Evolutionary conservation across 306 rosid genomes (phyloP).

Genomic region (Acmispon strigosus): DNA sequence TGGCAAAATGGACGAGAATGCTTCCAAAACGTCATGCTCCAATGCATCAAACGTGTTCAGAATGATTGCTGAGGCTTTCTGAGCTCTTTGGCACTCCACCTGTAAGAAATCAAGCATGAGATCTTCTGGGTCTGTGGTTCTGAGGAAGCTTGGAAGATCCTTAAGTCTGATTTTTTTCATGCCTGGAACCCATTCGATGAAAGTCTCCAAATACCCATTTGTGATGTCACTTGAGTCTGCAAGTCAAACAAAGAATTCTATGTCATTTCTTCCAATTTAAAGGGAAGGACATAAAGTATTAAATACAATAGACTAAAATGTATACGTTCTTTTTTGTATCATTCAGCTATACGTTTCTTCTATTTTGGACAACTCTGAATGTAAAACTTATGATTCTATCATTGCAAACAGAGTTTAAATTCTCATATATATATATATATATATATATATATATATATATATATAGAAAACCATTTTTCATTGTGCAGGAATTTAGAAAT

Average conservation of each 20-base stretch:
- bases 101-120: background rate
- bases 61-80: slow-evolving; percentile 43
- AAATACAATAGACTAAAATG: background rate
- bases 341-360: too few species aligned
- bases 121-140: slow-evolving; percentile 50
- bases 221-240: slow-evolving; percentile 43
- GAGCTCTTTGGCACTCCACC: slow-evolving; percentile 23
- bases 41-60: slow-evolving; percentile 53
- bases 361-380: too few species aligned
- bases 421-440: too few species aligned
- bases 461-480: too few species aligned
- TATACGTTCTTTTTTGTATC: too few species aligned
- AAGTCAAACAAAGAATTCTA: background rate
- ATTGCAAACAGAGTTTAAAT: background rate
- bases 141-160: slow-evolving; percentile 50
- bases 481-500: too few species aligned
- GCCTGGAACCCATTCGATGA: slow-evolving; percentile 56
- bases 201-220: slow-evolving; percentile 51
- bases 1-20: slow-evolving; percentile 30
- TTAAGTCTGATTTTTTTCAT: slow-evolving; percentile 41
- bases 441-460: too few species aligned
- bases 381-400: too few species aligned
- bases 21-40: slow-evolving; percentile 34
- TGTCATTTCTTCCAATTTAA: too few species aligned
- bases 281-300: too few species aligned